phyloP scores from a whole-genome alignment of 2,329 filamentous ascomycete genomes.

The Penicillium sp. region DNA sequence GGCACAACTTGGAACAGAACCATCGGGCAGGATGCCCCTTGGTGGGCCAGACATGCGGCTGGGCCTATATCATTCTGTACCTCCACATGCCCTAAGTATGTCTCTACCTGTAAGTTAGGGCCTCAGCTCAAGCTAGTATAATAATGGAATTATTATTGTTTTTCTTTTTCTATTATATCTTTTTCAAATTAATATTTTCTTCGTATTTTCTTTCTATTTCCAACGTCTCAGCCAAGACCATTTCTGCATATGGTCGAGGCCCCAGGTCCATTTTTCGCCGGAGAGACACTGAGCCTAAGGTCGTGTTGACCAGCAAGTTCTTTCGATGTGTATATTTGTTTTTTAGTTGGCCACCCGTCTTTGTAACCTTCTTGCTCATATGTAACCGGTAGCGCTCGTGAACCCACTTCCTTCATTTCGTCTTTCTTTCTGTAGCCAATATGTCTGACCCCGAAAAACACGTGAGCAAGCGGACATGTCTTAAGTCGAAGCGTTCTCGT shows the following conservation, averaged over 20 bases:
- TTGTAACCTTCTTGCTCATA: not conserved
- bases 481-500: conserved; percentile 32
- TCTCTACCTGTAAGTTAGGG: conserved; percentile 12
- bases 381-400: conserved; percentile 6
- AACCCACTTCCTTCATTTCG: conserved; percentile 16
- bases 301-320: not conserved
- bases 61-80: conserved; percentile 12
- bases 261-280: conserved; percentile 16
- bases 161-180: not conserved
- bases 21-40: conserved; percentile 17
- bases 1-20: conserved; percentile 11
- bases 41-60: conserved; percentile 22
- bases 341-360: not conserved
- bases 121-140: conserved; percentile 9
- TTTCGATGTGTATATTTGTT: not conserved
- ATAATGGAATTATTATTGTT: conserved; percentile 5
- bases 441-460: conserved; percentile 31
- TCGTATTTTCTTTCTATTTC: not conserved
- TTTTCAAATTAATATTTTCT: not conserved
- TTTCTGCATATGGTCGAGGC: conserved; percentile 22
- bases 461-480: conserved; percentile 31
- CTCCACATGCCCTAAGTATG: conserved; percentile 7
- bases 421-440: conserved; percentile 8
- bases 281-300: conserved; percentile 3
- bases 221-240: conserved; percentile 14